phyloP scores from a whole-genome alignment of 2,329 filamentous ascomycete species.

The Tympanopsis confertula region DNA sequence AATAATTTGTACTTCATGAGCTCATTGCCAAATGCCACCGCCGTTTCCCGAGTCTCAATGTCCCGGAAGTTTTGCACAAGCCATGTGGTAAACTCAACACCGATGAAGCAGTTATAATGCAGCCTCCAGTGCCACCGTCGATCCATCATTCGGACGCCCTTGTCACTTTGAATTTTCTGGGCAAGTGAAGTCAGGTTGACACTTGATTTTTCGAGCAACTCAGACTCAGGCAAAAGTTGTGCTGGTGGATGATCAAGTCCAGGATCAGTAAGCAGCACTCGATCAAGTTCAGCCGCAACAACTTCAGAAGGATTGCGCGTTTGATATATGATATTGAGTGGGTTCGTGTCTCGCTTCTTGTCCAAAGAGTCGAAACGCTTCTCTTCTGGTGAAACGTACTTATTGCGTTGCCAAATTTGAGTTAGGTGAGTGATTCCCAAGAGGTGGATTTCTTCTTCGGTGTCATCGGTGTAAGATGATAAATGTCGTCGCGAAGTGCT shows the following conservation, averaged over 20 bases:
- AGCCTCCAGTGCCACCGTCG: conserved; percentile 59
- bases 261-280: conserved; percentile 49
- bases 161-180: conserved; percentile 9
- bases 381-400: conserved; percentile 53
- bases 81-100: conserved; percentile 64
- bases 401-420: conserved; percentile 58
- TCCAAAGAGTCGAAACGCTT: conserved; percentile 42
- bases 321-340: conserved; percentile 63
- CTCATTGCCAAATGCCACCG: conserved; percentile 57
- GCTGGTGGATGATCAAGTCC: conserved; percentile 56
- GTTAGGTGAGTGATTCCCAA: conserved; percentile 63
- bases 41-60: conserved; percentile 56
- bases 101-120: conserved; percentile 62
- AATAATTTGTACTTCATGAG: conserved; percentile 55
- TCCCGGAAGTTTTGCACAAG: conserved; percentile 60
- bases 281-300: conserved; percentile 55
- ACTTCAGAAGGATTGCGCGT: conserved; percentile 61
- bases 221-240: conserved; percentile 23
- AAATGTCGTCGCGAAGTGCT: conserved; percentile 8
- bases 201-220: neutral
- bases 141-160: conserved; percentile 57
- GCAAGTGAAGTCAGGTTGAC: neutral
- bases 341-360: conserved; percentile 51
- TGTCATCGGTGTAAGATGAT: conserved; percentile 37
- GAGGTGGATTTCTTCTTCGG: conserved; percentile 61